phyloP scores from a whole-genome alignment of 1,284 basidiomycete species.

The Irpex rosettiformis region DNA sequence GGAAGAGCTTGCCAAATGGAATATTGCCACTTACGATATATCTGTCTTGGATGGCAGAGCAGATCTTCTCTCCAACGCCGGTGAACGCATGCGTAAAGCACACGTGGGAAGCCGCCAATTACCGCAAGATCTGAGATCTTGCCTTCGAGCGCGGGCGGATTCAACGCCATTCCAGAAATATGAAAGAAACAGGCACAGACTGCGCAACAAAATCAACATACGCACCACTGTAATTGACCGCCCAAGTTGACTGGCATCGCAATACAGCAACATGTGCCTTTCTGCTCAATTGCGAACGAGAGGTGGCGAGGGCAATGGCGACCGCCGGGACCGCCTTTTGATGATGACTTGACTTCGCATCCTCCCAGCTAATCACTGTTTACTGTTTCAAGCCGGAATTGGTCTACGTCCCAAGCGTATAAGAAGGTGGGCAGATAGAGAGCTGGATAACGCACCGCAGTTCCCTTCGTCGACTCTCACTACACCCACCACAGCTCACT shows the following conservation, averaged over 20 bases:
- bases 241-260: background rate
- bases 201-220: too few relatives aligned
- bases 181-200: background rate
- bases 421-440: background rate
- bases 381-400: background rate
- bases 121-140: background rate
- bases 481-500: background rate
- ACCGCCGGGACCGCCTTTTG: background rate
- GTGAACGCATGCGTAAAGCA: too few relatives aligned
- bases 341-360: background rate
- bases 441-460: background rate
- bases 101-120: background rate
- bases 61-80: too few relatives aligned
- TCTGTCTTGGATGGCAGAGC: too few relatives aligned
- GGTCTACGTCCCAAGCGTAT: background rate
- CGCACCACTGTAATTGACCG: background rate
- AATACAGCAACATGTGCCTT: background rate
- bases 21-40: too few relatives aligned
- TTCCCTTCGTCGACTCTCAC: background rate
- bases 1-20: too few relatives aligned
- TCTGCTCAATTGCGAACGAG: background rate
- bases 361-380: slow-evolving; percentile 1
- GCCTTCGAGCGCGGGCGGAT: background rate
- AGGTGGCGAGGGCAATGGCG: background rate
- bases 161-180: background rate